These are phyloP conservation scores for Elongisporangium prolatum DNA, from an alignment of 352 stramenopile genomes.

Conservation along the genomic window DNA sequence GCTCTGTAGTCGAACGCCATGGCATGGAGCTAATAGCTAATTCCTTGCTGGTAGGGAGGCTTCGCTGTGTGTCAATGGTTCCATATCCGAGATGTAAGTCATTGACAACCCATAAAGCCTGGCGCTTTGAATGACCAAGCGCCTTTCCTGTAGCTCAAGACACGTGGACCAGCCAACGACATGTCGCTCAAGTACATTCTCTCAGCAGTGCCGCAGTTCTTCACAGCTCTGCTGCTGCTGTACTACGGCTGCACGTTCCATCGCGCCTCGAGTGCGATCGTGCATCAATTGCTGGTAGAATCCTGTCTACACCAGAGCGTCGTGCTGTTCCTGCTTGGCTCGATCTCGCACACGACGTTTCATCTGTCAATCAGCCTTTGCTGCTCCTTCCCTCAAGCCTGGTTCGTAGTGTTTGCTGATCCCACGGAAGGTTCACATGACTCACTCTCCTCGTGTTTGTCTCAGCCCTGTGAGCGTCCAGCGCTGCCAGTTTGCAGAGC, in stretches of 20 bases:
- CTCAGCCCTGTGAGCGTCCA: conserved; percentile 32
- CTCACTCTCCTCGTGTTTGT: not conserved
- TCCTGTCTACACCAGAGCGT: conserved; percentile 54
- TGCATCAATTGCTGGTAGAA: conserved; percentile 44
- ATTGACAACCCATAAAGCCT: not conserved
- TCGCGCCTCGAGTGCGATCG: conserved; percentile 27
- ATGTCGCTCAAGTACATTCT: conserved; percentile 57
- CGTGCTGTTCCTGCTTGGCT: conserved; percentile 25
- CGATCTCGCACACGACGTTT: conserved; percentile 41
- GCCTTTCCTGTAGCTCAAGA: conserved; percentile 21
- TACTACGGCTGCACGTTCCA: conserved; percentile 64
- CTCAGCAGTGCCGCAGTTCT: conserved; percentile 39
- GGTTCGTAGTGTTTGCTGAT: conserved; percentile 16
- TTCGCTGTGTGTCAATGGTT: conserved; percentile 53
- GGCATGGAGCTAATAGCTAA: not conserved
- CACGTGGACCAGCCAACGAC: conserved; percentile 26
- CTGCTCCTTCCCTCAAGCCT: conserved; percentile 43
- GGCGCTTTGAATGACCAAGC: not conserved
- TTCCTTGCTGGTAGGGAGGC: conserved; percentile 17
- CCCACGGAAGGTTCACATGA: conserved; percentile 2
- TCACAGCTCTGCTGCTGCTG: conserved; percentile 37
- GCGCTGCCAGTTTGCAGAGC: conserved; percentile 21
- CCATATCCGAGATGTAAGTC: conserved; percentile 36
- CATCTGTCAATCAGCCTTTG: conserved; percentile 43
- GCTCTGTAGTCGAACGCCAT: not conserved